phyloP scores from a whole-genome alignment of 1,284 basidiomycete genomes.

The Fistulinella cinereoalba region DNA sequence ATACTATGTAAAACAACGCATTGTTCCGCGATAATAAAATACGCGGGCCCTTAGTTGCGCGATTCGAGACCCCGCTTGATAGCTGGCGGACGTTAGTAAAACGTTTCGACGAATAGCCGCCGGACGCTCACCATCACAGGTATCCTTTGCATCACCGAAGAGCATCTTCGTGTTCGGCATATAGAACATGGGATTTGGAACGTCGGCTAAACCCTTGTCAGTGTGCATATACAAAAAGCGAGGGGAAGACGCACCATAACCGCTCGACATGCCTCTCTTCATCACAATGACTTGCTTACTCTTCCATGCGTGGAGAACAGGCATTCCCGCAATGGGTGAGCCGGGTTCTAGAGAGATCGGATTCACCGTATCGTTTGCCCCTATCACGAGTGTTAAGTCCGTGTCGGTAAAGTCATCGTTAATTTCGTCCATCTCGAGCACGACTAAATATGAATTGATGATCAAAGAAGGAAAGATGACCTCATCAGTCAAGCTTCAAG shows the following conservation, averaged over 20 bases:
- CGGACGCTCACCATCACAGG: conserved; percentile 68
- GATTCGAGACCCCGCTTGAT: conserved; percentile 56
- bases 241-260: conserved; percentile 56
- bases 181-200: conserved; percentile 88
- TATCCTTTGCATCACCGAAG: conserved; percentile 85
- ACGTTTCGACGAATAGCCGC: not conserved
- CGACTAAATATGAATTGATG: conserved; percentile 48
- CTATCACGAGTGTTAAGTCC: conserved; percentile 80
- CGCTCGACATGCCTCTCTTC: conserved; percentile 84
- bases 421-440: conserved; percentile 89
- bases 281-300: conserved; percentile 87
- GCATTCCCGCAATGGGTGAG: conserved; percentile 85
- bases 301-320: conserved; percentile 87
- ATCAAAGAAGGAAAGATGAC: not conserved
- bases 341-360: conserved; percentile 85
- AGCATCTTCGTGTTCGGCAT: conserved; percentile 86
- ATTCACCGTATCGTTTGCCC: conserved; percentile 89
- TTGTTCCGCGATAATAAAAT: conserved; percentile 4
- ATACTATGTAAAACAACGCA: conserved; percentile 13
- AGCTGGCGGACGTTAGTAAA: conserved; percentile 35
- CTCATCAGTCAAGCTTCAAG: conserved; percentile 3
- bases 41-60: conserved; percentile 22
- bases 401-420: conserved; percentile 85
- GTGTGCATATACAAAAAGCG: not conserved
- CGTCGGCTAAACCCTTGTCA: conserved; percentile 56